Evolutionary conservation across 495 filamentous ascomycete species (phyloP).

Genomic region (Penicillium lividum): DNA sequence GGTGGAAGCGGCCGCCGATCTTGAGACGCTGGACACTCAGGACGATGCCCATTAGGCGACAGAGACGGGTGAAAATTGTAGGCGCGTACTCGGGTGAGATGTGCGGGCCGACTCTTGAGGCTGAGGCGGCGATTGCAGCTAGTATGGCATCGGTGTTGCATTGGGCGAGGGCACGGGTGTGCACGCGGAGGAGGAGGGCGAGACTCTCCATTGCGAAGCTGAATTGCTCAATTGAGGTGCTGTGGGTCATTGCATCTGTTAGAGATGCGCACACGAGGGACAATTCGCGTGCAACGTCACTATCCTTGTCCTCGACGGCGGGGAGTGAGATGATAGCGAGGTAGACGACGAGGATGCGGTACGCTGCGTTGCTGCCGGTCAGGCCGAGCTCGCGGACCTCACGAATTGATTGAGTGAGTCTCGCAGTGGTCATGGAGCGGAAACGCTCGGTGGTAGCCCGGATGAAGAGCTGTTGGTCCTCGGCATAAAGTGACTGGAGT

Average conservation of each 20-base stretch:
- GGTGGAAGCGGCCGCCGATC: conserved; percentile 68
- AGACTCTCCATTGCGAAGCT: conserved; percentile 56
- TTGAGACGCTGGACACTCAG: conserved; percentile 64
- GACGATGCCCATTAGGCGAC: conserved; percentile 56
- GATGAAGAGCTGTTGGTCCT: conserved; percentile 46
- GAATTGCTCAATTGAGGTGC: conserved; percentile 53
- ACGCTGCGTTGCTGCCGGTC: conserved; percentile 29
- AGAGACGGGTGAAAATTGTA: conserved; percentile 62
- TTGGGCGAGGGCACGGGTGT: conserved; percentile 59
- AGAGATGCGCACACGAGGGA: conserved; percentile 38
- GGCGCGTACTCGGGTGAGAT: conserved; percentile 44
- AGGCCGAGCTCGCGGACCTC: conserved; percentile 40
- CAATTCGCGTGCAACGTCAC: conserved; percentile 34
- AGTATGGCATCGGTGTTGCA: conserved; percentile 70
- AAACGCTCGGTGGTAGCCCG: conserved; percentile 41
- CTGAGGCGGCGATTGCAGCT: conserved; percentile 54
- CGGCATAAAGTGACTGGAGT: conserved; percentile 41
- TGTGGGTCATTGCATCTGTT: conserved; percentile 32
- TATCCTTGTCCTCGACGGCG: conserved; percentile 44
- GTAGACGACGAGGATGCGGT: conserved; percentile 40
- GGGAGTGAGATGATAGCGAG: conserved; percentile 37
- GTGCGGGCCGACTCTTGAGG: conserved; percentile 43
- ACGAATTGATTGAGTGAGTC: conserved; percentile 31
- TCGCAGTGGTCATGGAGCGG: conserved; percentile 33
- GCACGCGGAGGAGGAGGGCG: conserved; percentile 56